Evolutionary conservation across 345 rosid species (phyloP).

Genomic region (Arabidopsis suecica): DNA sequence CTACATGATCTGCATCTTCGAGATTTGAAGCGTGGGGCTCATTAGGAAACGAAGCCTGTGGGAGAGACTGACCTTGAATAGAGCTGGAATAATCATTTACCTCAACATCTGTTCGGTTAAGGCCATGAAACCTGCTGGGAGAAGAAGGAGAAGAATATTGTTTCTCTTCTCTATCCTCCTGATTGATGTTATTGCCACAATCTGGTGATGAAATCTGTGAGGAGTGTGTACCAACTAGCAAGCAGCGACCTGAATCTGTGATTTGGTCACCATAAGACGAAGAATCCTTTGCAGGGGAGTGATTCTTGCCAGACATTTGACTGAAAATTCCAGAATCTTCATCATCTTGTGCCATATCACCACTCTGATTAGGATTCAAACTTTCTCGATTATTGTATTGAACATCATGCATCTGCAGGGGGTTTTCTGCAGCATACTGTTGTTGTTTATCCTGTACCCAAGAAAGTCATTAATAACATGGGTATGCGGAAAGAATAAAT

Average conservation of each 20-base stretch:
- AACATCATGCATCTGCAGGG: constrained; percentile 45
- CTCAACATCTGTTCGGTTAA: constrained; percentile 19
- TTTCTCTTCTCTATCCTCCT: constrained; percentile 30
- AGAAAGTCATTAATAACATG: constrained; percentile 1
- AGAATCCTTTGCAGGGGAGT: constrained; percentile 33
- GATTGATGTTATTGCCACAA: constrained; percentile 34
- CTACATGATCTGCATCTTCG: constrained; percentile 47
- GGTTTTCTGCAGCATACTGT: constrained; percentile 37
- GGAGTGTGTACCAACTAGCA: constrained; percentile 46
- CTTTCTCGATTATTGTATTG: constrained; percentile 43
- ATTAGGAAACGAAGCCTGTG: constrained; percentile 43
- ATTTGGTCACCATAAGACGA: constrained; percentile 33
- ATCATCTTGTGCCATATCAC: constrained; percentile 40
- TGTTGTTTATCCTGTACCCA: constrained; percentile 49
- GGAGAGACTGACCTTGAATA: constrained; percentile 39
- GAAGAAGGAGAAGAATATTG: constrained; percentile 41
- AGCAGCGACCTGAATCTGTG: constrained; percentile 39
- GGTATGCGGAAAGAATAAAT: constrained; percentile 8
- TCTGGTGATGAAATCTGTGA: constrained; percentile 47
- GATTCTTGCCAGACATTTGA: constrained; percentile 25
- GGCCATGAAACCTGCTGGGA: constrained; percentile 28
- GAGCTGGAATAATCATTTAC: constrained; percentile 38
- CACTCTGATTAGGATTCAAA: constrained; percentile 45
- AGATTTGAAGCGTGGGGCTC: constrained; percentile 45
- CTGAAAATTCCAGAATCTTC: constrained; percentile 47